Evolutionary conservation across 495 filamentous ascomycete genomes (phyloP).

Genomic region (Penicillium angulare): DNA sequence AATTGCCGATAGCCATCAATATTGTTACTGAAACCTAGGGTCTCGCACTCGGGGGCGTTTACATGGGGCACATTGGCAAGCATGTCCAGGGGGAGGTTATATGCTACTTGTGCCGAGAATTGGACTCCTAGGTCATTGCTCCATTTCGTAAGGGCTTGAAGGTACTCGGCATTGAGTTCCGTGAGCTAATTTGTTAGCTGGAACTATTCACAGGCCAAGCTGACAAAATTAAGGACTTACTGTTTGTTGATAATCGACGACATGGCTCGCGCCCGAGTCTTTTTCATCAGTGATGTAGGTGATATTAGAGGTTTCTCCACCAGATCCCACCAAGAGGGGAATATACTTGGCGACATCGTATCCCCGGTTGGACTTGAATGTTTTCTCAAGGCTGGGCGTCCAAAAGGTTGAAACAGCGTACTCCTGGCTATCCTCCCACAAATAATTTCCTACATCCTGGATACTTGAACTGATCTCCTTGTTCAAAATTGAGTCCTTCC

Average conservation of each 20-base stretch:
- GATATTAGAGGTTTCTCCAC: not conserved
- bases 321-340: not conserved
- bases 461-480: slow-evolving; percentile 31
- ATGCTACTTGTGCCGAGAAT: slow-evolving; percentile 46
- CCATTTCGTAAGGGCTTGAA: slow-evolving; percentile 33
- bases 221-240: not conserved
- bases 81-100: slow-evolving; percentile 51
- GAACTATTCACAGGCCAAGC: not conserved
- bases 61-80: slow-evolving; percentile 37
- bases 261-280: slow-evolving; percentile 20
- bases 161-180: slow-evolving; percentile 35
- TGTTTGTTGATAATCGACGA: slow-evolving; percentile 6
- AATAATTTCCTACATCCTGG: slow-evolving; percentile 39
- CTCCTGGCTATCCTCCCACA: slow-evolving; percentile 54
- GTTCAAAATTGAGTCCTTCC: slow-evolving; percentile 43
- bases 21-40: slow-evolving; percentile 18
- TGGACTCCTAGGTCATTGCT: slow-evolving; percentile 30
- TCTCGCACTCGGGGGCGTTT: slow-evolving; percentile 47
- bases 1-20: slow-evolving; percentile 49
- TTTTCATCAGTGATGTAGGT: not conserved
- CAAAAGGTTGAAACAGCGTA: slow-evolving; percentile 40
- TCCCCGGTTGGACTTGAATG: slow-evolving; percentile 34
- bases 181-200: not conserved
- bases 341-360: slow-evolving; percentile 14
- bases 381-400: slow-evolving; percentile 41